A percentile compares a stretch with the other conserved stretches of the same genome.
Conservation (phyloP, 2,329 filamentous ascomycete genomes). For the Stromatinia cepivora region DNA sequence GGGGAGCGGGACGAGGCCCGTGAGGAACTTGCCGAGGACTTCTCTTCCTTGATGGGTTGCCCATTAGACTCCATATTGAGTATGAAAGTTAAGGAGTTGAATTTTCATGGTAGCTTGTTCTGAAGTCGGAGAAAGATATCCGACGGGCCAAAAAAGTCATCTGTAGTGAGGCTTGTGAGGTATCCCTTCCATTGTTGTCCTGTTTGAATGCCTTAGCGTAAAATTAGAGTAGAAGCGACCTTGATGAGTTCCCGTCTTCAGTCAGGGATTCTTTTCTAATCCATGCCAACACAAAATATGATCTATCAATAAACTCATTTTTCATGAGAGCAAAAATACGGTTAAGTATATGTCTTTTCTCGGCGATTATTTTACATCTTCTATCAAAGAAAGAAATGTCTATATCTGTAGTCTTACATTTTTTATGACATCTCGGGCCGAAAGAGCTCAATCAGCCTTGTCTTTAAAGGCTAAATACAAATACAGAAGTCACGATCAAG, state of each 20-base stretch:
- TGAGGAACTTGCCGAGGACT: conserved; percentile 16
- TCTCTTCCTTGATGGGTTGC: conserved; percentile 30
- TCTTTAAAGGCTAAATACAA: conserved; percentile 23
- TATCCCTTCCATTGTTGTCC: conserved; percentile 9
- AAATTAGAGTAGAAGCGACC: conserved; percentile 16
- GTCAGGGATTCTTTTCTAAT: conserved; percentile 16
- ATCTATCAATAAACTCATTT: conserved; percentile 24
- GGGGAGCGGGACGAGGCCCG: conserved; percentile 24
- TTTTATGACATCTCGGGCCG: conserved; percentile 20
- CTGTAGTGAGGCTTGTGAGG: background rate
- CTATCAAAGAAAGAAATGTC: background rate
- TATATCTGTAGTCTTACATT: conserved; percentile 10
- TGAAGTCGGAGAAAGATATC: background rate
- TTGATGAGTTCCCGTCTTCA: conserved; percentile 7
- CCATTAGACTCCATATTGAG: conserved; percentile 39
- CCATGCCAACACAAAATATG: conserved; percentile 28
- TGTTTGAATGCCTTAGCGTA: conserved; percentile 11
- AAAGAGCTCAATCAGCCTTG: conserved; percentile 26
- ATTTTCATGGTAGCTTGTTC: conserved; percentile 32
- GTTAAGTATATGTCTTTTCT: background rate
- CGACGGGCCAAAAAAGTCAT: background rate
- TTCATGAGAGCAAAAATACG: background rate
- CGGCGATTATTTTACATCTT: background rate
- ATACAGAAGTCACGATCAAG: conserved; percentile 14
- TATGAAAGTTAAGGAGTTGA: conserved; percentile 32